A percentile compares a stretch with the other conserved stretches of the same genome.
phyloP scores from a whole-genome alignment of 352 stramenopile genomes.

The Globisporangium paddicum region DNA sequence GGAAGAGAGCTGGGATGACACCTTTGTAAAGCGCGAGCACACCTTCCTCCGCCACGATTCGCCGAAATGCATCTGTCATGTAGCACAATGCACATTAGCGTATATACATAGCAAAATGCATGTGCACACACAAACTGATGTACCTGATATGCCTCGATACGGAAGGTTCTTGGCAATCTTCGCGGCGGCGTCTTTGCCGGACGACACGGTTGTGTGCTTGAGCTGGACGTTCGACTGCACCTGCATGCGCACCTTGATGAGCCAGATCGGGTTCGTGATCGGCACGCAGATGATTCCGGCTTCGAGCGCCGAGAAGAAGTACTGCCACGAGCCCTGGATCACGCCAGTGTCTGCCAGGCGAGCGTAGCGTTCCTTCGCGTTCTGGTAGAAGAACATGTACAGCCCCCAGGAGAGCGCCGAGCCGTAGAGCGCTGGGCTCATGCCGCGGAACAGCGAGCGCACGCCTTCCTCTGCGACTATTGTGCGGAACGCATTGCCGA shows the following conservation, averaged over 20 bases:
- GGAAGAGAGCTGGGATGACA: conserved; percentile 91
- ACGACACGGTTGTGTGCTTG: conserved; percentile 22
- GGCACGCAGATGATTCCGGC: conserved; percentile 90
- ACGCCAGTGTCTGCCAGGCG: conserved; percentile 60
- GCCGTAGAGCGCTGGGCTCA: conserved; percentile 94
- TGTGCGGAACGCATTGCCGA: conserved; percentile 66
- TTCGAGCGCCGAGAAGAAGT: conserved; percentile 80
- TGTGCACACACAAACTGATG: neutral
- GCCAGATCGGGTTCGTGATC: conserved; percentile 98
- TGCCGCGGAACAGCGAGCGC: conserved; percentile 89
- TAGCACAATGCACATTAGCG: neutral
- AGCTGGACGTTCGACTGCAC: conserved; percentile 59
- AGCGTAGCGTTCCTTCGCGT: conserved; percentile 86
- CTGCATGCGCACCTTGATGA: conserved; percentile 98
- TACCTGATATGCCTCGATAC: conserved; percentile 65
- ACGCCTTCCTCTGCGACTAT: conserved; percentile 87
- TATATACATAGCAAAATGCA: conserved; percentile 5
- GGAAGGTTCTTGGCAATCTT: conserved; percentile 55
- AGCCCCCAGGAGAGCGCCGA: conserved; percentile 95
- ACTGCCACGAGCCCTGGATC: conserved; percentile 76
- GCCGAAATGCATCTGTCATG: conserved; percentile 82
- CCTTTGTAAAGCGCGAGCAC: conserved; percentile 94
- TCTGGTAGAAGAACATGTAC: conserved; percentile 99
- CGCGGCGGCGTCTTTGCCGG: conserved; percentile 45
- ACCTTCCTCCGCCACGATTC: conserved; percentile 95